These are phyloP conservation scores for Alternaria sp. DNA, from an alignment of 2,329 filamentous ascomycete genomes.

Conservation along the genomic window DNA sequence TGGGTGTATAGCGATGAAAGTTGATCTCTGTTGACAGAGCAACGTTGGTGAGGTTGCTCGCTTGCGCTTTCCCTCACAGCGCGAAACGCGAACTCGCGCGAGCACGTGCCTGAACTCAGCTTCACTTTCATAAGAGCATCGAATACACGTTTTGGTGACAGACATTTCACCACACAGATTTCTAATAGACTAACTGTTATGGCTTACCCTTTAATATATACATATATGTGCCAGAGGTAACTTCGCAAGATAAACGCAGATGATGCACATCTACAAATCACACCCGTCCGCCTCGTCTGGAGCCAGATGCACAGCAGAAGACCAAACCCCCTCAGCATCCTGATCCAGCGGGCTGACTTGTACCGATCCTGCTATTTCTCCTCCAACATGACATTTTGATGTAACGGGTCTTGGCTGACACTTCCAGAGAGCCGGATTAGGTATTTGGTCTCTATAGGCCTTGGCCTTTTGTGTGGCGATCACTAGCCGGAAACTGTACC, in stretches of 20 bases:
- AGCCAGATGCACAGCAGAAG: background rate
- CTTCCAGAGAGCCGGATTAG: background rate
- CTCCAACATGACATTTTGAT: background rate
- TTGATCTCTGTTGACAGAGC: constrained; percentile 10
- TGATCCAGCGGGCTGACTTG: background rate
- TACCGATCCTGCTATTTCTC: background rate
- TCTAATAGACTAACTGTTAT: background rate
- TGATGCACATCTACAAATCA: background rate
- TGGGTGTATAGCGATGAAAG: constrained; percentile 5
- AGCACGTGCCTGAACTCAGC: constrained; percentile 39
- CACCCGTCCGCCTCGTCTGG: background rate
- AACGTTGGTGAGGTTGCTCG: constrained; percentile 16
- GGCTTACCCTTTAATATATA: background rate
- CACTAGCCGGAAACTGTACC: background rate
- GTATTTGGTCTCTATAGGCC: background rate
- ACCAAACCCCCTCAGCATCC: background rate
- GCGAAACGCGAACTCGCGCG: constrained; percentile 42
- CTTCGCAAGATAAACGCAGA: too few relatives aligned
- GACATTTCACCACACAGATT: background rate
- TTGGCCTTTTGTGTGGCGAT: background rate
- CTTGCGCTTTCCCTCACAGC: constrained; percentile 23
- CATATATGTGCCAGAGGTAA: background rate
- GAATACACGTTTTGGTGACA: background rate
- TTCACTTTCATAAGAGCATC: background rate
- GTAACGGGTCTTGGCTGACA: background rate